Conservation (phyloP, 164 flowering plant genomes). For the Saururus chinensis region DNA sequence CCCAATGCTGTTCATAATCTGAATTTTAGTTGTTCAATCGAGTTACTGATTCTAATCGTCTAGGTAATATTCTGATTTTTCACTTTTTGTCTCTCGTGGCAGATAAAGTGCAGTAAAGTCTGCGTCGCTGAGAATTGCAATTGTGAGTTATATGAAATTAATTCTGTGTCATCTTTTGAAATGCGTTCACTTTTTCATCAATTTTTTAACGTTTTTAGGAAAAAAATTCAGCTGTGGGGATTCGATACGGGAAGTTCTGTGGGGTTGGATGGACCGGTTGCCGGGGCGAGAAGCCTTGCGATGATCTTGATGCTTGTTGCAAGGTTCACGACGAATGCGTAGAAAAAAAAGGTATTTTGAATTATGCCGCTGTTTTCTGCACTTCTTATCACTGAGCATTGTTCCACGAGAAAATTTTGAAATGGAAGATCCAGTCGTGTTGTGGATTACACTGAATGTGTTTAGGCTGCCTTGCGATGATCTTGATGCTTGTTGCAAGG, state of each 20-base stretch:
- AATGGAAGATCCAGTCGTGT: not conserved
- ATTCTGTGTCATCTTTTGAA: not conserved
- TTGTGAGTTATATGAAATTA: slow-evolving; percentile 23
- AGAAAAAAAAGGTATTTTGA: slow-evolving; percentile 27
- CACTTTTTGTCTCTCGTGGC: not conserved
- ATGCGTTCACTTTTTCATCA: not conserved
- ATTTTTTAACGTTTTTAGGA: not conserved
- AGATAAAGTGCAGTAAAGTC: slow-evolving; percentile 60
- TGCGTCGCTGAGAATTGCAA: slow-evolving; percentile 65
- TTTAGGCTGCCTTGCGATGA: slow-evolving; percentile 65
- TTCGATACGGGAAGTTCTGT: slow-evolving; percentile 81
- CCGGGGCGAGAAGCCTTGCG: slow-evolving; percentile 87
- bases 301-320: slow-evolving; percentile 91
- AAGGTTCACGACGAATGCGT: slow-evolving; percentile 84
- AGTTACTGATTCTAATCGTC: too few relatives aligned
- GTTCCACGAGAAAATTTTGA: slow-evolving; percentile 7
- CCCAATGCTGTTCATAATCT: not conserved
- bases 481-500: slow-evolving; percentile 82
- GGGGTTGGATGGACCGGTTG: slow-evolving; percentile 94
- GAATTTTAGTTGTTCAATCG: not conserved
- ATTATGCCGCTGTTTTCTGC: slow-evolving; percentile 4
- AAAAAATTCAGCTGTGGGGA: slow-evolving; percentile 10
- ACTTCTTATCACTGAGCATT: too few relatives aligned
- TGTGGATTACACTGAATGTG: too few relatives aligned
- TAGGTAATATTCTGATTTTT: not conserved